Evolutionary conservation across 805 yeast species (phyloP).

Genomic region (Candida loeiensis): DNA sequence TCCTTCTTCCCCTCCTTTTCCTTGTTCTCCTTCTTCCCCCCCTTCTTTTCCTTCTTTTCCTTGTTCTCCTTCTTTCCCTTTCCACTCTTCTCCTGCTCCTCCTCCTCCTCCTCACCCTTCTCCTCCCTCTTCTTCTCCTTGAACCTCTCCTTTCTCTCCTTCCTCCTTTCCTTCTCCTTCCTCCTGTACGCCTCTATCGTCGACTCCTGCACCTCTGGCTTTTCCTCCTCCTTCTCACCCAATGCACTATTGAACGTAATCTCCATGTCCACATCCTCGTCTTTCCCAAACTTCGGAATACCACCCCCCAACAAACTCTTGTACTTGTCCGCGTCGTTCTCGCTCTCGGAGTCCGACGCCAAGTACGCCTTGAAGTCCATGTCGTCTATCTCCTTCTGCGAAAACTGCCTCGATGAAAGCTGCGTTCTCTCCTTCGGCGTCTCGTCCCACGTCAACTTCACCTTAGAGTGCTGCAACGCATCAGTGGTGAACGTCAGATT

Average conservation of each 20-base stretch:
- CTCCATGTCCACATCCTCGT: constrained; percentile 81
- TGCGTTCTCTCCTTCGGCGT: constrained; percentile 87
- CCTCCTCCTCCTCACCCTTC: constrained; percentile 38
- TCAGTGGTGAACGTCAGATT: constrained; percentile 75
- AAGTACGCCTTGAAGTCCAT: constrained; percentile 91
- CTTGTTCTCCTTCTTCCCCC: constrained; percentile 30
- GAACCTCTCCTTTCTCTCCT: constrained; percentile 72
- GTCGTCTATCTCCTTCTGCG: constrained; percentile 82
- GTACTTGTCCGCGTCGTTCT: constrained; percentile 57
- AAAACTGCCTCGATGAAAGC: constrained; percentile 74
- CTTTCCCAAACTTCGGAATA: constrained; percentile 22
- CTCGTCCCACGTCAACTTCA: constrained; percentile 97
- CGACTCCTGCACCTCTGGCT: constrained; percentile 55
- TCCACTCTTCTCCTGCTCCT: constrained; percentile 25
- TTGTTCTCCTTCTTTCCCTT: constrained; percentile 17
- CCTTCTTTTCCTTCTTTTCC: constrained; percentile 45
- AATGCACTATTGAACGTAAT: constrained; percentile 92
- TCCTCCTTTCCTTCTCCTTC: constrained; percentile 90
- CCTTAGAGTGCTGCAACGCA: constrained; percentile 95
- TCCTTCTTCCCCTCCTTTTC: constrained; percentile 18
- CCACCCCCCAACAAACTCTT: constrained; percentile 51
- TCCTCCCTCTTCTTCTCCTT: constrained; percentile 57
- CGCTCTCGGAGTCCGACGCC: constrained; percentile 68
- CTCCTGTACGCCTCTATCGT: constrained; percentile 78
- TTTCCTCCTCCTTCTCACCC: constrained; percentile 32